Base-by-base conservation (phyloP, 441 rosid species). In the Manihot esculenta region DNA sequence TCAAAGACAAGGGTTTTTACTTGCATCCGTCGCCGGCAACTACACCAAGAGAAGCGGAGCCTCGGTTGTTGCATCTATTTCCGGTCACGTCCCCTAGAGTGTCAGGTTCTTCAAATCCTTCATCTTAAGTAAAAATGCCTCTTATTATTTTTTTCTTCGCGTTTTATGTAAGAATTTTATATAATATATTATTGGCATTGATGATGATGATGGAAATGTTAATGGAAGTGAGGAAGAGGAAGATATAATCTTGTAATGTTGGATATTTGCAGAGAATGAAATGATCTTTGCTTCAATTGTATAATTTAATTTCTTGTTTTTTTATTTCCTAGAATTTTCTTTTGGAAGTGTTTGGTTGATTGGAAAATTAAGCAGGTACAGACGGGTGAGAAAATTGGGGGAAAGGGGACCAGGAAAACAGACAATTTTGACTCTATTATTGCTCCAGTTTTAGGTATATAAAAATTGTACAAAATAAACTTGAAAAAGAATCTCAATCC, bases 1-100 rank as follows among this genome's bases (percentile, higher is more conserved):
- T 91, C 47, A 90, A 87, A 75, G 97, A 89, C 78, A 93, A 82
- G 77, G 92, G 97, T 0, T 95, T 86, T 78, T 91, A 85, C 82
- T 72, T 93, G 66, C 97, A 87, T 77, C 96, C 92, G 3, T 88
- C 98, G 2, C 99, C 97, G 49, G 78, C 78, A 18, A 82, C 93
- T 15, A 87, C 97, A 62, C 94, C 97, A 7, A 74, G 88, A 65
- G 93, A 82, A 26, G 55, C 83, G 0, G 97, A 89, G 83, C 98
- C 97, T 69, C 76, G 89, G 65, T 82, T 93, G 68, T 77, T 96
- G 79, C 94, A 97, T 38, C 90, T 96, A 15, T 96, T 96, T 51
- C 99, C 99, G 14, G 87, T 92, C 26, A 89, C 92, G 11, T 93
- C 98, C 1, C 98, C 99, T 11, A 79, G 93, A 62, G 83, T 84